Percentiles rank a stretch among this genome's conserved stretches.
phyloP scores from a whole-genome alignment of 2,329 filamentous ascomycete species.

The Penicillium rolfsii region DNA sequence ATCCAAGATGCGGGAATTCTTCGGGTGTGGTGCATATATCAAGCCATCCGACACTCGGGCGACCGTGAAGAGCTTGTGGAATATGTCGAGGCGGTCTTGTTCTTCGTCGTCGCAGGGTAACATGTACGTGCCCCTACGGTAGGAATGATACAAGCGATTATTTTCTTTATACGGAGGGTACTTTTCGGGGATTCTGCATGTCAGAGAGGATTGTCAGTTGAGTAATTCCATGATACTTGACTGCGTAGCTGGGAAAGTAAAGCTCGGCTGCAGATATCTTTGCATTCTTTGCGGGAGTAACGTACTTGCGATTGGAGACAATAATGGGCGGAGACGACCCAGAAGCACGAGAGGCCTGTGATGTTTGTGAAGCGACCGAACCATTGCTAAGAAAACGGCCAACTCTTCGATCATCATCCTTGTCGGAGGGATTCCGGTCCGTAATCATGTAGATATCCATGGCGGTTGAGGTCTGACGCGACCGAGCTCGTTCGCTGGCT shows the following conservation, averaged over 20 bases:
- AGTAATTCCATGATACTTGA: not conserved
- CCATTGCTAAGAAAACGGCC: conserved; percentile 37
- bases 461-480: conserved; percentile 41
- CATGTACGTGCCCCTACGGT: conserved; percentile 69
- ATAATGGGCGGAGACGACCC: conserved; percentile 26
- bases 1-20: conserved; percentile 59
- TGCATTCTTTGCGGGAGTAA: not conserved
- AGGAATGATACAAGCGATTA: conserved; percentile 71
- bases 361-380: conserved; percentile 32
- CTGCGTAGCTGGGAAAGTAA: not conserved
- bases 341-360: conserved; percentile 25
- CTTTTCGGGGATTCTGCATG: conserved; percentile 38
- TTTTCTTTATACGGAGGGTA: conserved; percentile 63
- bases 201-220: not conserved
- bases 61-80: conserved; percentile 75
- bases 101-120: conserved; percentile 79
- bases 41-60: conserved; percentile 57
- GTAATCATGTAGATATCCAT: conserved; percentile 43
- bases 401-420: conserved; percentile 21
- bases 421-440: conserved; percentile 34
- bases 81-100: conserved; percentile 77
- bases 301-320: conserved; percentile 29
- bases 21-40: conserved; percentile 46
- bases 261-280: not conserved
- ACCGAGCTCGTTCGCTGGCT: conserved; percentile 25